Base-by-base conservation (phyloP, 768 basidiomycete genomes). In the Suillus ampliporus region DNA sequence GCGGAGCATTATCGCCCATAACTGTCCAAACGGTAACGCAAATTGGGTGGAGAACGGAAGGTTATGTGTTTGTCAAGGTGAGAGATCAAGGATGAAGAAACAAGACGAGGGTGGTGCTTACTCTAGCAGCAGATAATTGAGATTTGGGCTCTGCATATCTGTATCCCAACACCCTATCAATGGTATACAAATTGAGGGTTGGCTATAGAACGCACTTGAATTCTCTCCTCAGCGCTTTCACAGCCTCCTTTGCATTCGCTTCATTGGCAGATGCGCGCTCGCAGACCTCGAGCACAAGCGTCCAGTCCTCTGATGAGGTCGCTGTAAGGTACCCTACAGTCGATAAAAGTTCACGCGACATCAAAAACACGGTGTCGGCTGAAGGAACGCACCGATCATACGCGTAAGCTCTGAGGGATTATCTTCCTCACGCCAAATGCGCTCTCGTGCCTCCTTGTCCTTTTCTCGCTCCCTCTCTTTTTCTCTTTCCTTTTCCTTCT, bases 1-100 rank as follows among this genome's bases (percentile, higher is more conserved):
- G 34, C 88, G 87, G 41, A 96, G 83, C 89, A 96, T 91, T 67
- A 96, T 89, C 3, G 94, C 89, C 95, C 94, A 96, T 8, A 97
- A 72, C 91, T 93, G 65, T 23, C 40, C 38, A 21, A 23, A 57
- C 9, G 21, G 13, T 38, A 54, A 53, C 68, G 9, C n/a, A 21
- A 52, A 60, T 6, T 51, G 26, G 44, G 57, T 9, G 56, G 48
- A 35, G 1, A n/a, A 47, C 9, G 23, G 23, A 38, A 9, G 11
- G 19, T 3, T 40, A 28, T 56, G 17, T 2, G 17, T 28, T 19
- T 28, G 1, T 23, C 21, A 40, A 56, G 5, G 37, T 56, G 60
- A 50, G 60, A 47, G 5, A 35, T 60, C 58, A 51, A 58, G 17
- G 17, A 26, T n/a, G 11, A 37, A 44, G 63, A 21, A 59, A 48